Evolutionary conservation across 352 stramenopile species (phyloP), one percentile per base, ranked within the genome.

Genomic region (Discostella stelligera): DNA sequence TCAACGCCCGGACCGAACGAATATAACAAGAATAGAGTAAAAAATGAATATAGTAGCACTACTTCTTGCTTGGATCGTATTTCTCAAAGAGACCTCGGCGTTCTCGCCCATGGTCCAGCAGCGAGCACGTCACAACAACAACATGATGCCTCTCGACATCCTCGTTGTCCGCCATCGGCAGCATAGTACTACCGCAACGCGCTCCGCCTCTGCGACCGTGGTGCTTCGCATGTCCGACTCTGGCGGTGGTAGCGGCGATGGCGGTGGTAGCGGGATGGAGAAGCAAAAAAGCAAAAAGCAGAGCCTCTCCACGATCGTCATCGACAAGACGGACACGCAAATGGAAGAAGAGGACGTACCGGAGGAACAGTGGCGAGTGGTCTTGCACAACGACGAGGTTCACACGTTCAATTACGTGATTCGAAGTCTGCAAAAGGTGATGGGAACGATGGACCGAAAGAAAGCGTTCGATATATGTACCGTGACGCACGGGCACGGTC

Each of bases 361-460:
- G 23, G 88, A 93, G 71, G 83, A 90, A 76, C 74, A 81, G 76
- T 95, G 89, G 88, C 80, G 90, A 44, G 90, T 95, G 2, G 77
- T 95, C 14, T 80, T 95, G 23, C 91, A 95, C 82, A 94, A 95
- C 67, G 91, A 95, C 71, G 89, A 95, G 76, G 90, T 95, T 10
- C 90, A 95, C 70, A 95, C 88, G 0, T 95, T 95, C 72, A 90
- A 94, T 53, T 95, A 95, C 60, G 91, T 95, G 13, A 91, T 93
- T 68, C 77, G 86, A 52, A 90, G 77, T 82, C 79, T 95, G 30
- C 87, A 83, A 66, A 94, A 95, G 74, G 87, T 92, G 18, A 86
- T 93, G 46, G 85, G 83, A 53, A 91, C 84, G 21, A 65, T 92
- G 48, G 87, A 90, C 62, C 74, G 85, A 62, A 93, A 93, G 64